Evolutionary conservation across 2,329 filamentous ascomycete species (phyloP).

Genomic region (Plectosphaerella sp.): DNA sequence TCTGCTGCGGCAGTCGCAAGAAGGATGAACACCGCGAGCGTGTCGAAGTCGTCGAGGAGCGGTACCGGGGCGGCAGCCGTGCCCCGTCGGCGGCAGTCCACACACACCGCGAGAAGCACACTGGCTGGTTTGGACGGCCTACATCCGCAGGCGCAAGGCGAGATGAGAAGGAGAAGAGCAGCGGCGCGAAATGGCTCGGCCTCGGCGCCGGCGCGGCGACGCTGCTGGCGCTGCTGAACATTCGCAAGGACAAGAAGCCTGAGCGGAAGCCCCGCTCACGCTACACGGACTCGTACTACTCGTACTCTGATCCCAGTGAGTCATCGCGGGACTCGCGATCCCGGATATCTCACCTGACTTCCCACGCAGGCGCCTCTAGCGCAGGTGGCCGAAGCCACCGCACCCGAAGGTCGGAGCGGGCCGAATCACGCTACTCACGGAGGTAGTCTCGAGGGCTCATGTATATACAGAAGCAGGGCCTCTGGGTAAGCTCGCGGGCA

Average conservation of each 20-base stretch:
- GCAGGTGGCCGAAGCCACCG: constrained; percentile 36
- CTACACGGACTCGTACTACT: constrained; percentile 51
- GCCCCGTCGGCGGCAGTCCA: constrained; percentile 27
- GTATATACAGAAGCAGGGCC: constrained; percentile 12
- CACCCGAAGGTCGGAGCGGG: constrained; percentile 10
- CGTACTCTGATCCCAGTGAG: constrained; percentile 52
- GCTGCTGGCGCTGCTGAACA: constrained; percentile 48
- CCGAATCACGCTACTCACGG: constrained; percentile 22
- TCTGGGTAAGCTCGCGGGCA: too few relatives aligned
- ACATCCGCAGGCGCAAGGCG: constrained; percentile 34
- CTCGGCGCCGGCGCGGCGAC: constrained; percentile 47
- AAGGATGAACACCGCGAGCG: constrained; percentile 44
- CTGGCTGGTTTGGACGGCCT: constrained; percentile 50
- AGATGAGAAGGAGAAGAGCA: constrained; percentile 38
- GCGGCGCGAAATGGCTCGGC: constrained; percentile 48
- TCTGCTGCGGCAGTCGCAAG: constrained; percentile 56
- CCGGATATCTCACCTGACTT: constrained; percentile 12
- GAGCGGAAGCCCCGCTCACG: constrained; percentile 33
- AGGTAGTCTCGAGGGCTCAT: constrained; percentile 13
- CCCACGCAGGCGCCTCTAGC: constrained; percentile 37
- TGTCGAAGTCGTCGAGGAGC: constrained; percentile 61
- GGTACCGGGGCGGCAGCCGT: constrained; percentile 45
- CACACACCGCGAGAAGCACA: constrained; percentile 47
- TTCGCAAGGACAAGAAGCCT: constrained; percentile 39
- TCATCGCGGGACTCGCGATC: constrained; percentile 17